Percentiles rank a stretch among this genome's conserved stretches.
Conservation (phyloP, 2,329 filamentous ascomycete species). For the Alternaria dauci region DNA sequence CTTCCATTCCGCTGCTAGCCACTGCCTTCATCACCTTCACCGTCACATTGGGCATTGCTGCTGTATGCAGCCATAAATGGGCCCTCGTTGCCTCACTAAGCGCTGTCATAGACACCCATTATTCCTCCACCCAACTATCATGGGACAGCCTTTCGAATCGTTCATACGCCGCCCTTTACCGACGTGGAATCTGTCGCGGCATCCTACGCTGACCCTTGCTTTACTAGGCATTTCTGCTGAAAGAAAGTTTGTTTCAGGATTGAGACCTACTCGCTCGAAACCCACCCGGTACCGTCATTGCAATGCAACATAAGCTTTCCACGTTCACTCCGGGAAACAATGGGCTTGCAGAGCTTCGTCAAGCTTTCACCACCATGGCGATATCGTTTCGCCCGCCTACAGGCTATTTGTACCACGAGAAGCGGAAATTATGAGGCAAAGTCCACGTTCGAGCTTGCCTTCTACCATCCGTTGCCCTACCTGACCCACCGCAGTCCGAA, state of each 20-base stretch:
- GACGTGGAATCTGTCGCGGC: neutral
- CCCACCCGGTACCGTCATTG: too few relatives aligned
- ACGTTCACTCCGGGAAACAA: too few relatives aligned
- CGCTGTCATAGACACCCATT: conserved; percentile 8
- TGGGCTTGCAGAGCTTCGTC: too few relatives aligned
- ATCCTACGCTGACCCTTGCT: neutral
- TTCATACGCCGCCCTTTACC: conserved; percentile 6
- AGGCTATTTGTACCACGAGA: too few relatives aligned
- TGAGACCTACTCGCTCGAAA: too few relatives aligned
- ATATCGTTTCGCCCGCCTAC: too few relatives aligned
- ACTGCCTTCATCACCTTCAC: conserved; percentile 1
- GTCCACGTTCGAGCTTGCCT: too few relatives aligned
- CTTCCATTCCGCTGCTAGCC: conserved; percentile 14
- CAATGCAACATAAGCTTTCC: too few relatives aligned
- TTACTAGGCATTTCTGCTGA: neutral
- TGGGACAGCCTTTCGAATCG: conserved; percentile 2
- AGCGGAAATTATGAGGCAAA: too few relatives aligned
- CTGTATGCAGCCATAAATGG: conserved; percentile 4
- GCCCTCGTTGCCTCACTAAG: conserved; percentile 12
- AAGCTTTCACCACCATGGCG: too few relatives aligned
- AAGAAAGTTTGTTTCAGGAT: too few relatives aligned
- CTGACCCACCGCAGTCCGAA: neutral
- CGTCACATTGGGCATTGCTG: neutral
- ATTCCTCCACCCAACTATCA: neutral
- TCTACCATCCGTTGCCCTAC: neutral